These are phyloP conservation scores for Trichoderma reesei DNA, from an alignment of 495 filamentous ascomycete species.

Conservation along the genomic window DNA sequence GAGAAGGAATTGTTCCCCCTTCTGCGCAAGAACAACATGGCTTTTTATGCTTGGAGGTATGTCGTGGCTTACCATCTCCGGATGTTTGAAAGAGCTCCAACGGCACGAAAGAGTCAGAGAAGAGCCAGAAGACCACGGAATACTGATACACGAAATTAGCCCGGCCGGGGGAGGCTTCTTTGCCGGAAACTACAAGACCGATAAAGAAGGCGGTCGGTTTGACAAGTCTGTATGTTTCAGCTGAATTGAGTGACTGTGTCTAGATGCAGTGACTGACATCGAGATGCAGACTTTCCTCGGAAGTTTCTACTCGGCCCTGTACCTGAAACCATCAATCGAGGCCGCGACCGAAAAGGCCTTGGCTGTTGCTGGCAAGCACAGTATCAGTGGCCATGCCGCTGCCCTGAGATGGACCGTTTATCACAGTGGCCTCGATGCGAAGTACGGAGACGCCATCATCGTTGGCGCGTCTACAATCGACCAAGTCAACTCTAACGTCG, in stretches of 20 bases:
- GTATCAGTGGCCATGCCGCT: neutral
- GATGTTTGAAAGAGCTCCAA: neutral
- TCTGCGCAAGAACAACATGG: conserved; percentile 34
- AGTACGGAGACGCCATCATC: neutral
- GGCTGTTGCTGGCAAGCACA: neutral
- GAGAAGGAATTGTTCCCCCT: conserved; percentile 37
- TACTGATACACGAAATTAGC: conserved; percentile 7
- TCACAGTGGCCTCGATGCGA: neutral
- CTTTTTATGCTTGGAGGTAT: conserved; percentile 35
- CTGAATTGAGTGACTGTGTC: neutral
- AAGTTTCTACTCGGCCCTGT: conserved; percentile 14
- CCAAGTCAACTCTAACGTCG: neutral
- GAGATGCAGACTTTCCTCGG: conserved; percentile 12
- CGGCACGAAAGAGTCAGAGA: neutral
- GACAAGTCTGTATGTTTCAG: conserved; percentile 13
- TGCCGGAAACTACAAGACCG: conserved; percentile 16
- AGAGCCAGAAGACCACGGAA: neutral
- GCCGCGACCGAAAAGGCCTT: conserved; percentile 11
- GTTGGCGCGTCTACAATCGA: neutral
- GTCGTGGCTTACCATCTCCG: neutral
- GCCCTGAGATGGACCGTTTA: neutral
- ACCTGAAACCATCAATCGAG: conserved; percentile 16
- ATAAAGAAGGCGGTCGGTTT: conserved; percentile 13
- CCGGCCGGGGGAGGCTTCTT: conserved; percentile 26
- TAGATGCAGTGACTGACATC: conserved; percentile 2